A percentile compares a stretch with the other conserved stretches of the same genome.
These are phyloP conservation scores for Solanum infundibuliforme DNA, from an alignment of 257 asterid genomes.

Conservation along the genomic window DNA sequence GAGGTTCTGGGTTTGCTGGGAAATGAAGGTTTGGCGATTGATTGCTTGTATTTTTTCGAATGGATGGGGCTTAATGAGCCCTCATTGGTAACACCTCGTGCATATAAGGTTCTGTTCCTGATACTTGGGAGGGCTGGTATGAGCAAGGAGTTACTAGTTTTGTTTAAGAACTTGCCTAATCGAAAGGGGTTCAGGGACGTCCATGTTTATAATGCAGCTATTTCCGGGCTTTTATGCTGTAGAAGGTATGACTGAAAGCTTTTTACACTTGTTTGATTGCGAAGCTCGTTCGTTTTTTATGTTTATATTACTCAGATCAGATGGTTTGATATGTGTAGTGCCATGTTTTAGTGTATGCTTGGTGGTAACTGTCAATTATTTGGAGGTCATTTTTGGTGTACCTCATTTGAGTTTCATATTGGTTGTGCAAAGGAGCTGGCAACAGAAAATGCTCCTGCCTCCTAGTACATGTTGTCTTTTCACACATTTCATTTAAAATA, in stretches of 20 bases:
- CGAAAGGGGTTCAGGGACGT: constrained; percentile 45
- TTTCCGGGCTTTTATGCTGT: constrained; percentile 61
- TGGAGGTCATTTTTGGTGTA: background rate
- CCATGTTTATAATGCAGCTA: constrained; percentile 69
- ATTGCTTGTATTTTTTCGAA: constrained; percentile 72
- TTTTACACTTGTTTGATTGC: background rate
- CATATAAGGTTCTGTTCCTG: constrained; percentile 60
- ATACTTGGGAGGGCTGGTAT: constrained; percentile 58
- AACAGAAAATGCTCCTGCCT: background rate
- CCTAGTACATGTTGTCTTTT: background rate
- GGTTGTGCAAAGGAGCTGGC: background rate
- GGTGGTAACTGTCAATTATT: background rate
- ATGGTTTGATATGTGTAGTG: background rate
- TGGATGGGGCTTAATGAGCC: constrained; percentile 89
- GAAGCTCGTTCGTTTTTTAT: background rate
- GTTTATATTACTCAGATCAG: background rate
- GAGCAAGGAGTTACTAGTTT: constrained; percentile 50
- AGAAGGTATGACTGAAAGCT: constrained; percentile 39
- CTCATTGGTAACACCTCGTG: constrained; percentile 58
- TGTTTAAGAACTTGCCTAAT: constrained; percentile 64
- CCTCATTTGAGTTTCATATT: background rate
- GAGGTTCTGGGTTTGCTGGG: constrained; percentile 57
- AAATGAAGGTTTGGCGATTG: constrained; percentile 41
- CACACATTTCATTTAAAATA: background rate
- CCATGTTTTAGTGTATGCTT: background rate